Evolutionary conservation across 352 stramenopile species (phyloP).

Genomic region (Pythium phragmitis): DNA sequence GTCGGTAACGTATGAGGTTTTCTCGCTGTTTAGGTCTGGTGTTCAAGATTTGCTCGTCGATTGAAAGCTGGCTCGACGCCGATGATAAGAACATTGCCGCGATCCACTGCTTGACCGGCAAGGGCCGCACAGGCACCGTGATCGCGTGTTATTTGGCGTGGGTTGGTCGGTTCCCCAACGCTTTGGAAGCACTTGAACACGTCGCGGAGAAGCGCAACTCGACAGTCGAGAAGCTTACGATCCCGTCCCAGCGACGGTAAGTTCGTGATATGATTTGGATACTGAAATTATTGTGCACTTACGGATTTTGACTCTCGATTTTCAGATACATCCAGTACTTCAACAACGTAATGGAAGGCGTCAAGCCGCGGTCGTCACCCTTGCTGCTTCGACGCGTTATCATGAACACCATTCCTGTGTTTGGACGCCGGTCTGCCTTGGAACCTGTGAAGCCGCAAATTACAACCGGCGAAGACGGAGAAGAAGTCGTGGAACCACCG

Average conservation of each 20-base stretch:
- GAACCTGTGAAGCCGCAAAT: slow-evolving; percentile 51
- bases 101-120: slow-evolving; percentile 96
- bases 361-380: slow-evolving; percentile 93
- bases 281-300: background rate
- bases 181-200: slow-evolving; percentile 92
- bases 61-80: slow-evolving; percentile 97
- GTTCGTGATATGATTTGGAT: slow-evolving; percentile 1
- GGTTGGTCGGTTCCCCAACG: slow-evolving; percentile 90
- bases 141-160: slow-evolving; percentile 96
- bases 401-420: slow-evolving; percentile 93
- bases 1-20: background rate
- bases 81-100: slow-evolving; percentile 95
- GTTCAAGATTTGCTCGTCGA: slow-evolving; percentile 96
- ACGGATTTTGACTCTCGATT: background rate
- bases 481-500: slow-evolving; percentile 19
- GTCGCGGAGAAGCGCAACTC: slow-evolving; percentile 88
- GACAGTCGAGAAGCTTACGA: slow-evolving; percentile 93
- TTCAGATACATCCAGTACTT: slow-evolving; percentile 96
- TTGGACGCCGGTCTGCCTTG: slow-evolving; percentile 63
- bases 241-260: slow-evolving; percentile 94
- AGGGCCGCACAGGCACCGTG: slow-evolving; percentile 93
- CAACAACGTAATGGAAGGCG: slow-evolving; percentile 96
- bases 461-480: slow-evolving; percentile 30
- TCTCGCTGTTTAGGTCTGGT: slow-evolving; percentile 63
- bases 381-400: slow-evolving; percentile 95